Conservation (phyloP, 2,329 filamentous ascomycete genomes). For the Botrytis tulipae region DNA sequence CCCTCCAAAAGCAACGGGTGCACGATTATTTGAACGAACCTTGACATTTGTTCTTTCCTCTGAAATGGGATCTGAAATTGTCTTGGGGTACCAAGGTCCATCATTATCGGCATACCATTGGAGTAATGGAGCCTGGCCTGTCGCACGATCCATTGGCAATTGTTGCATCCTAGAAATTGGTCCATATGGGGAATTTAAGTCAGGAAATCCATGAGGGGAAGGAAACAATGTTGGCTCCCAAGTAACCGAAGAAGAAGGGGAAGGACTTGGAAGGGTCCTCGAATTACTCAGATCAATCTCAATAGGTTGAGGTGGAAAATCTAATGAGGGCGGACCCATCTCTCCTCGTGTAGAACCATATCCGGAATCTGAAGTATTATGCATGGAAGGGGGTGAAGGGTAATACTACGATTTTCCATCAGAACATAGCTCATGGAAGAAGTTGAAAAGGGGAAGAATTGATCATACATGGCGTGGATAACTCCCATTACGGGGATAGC, state of each 20-base stretch:
- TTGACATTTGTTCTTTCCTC: slow-evolving; percentile 30
- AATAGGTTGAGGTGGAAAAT: slow-evolving; percentile 34
- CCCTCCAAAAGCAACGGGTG: slow-evolving; percentile 27
- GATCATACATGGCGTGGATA: slow-evolving; percentile 32
- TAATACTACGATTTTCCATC: slow-evolving; percentile 32
- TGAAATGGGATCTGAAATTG: slow-evolving; percentile 32
- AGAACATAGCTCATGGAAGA: slow-evolving; percentile 25
- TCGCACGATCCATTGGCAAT: slow-evolving; percentile 28
- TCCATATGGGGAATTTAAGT: slow-evolving; percentile 28
- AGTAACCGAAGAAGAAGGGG: slow-evolving; percentile 25
- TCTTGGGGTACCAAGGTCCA: slow-evolving; percentile 47
- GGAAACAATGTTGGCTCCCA: slow-evolving; percentile 29
- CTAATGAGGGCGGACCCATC: slow-evolving; percentile 34
- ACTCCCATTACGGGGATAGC: slow-evolving; percentile 28
- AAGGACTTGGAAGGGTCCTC: slow-evolving; percentile 35
- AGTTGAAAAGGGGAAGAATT: slow-evolving; percentile 4
- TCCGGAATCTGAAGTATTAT: slow-evolving; percentile 26
- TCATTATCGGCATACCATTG: slow-evolving; percentile 43
- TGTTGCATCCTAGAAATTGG: slow-evolving; percentile 28
- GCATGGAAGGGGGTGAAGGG: slow-evolving; percentile 29
- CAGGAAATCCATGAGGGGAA: slow-evolving; percentile 28
- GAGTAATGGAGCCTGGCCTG: slow-evolving; percentile 33
- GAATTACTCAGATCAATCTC: slow-evolving; percentile 36
- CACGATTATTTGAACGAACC: slow-evolving; percentile 30
- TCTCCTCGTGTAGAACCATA: slow-evolving; percentile 31